Evolutionary conservation across 805 yeast species (phyloP).

Genomic region (Hanseniaspora nectarophila): DNA sequence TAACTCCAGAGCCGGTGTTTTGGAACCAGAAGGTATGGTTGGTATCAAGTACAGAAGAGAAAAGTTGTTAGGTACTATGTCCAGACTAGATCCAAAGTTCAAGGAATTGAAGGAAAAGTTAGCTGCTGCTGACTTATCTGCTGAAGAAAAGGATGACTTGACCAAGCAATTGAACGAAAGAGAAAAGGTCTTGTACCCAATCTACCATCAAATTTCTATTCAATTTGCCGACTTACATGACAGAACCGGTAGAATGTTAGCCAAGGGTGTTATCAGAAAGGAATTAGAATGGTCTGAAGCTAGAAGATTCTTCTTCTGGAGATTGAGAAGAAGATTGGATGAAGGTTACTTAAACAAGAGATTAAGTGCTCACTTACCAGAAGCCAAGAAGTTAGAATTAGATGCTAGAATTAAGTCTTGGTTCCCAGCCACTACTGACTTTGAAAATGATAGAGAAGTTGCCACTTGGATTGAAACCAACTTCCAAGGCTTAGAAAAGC

Average conservation of each 20-base stretch:
- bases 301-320: slow-evolving; percentile 97
- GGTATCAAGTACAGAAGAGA: slow-evolving; percentile 95
- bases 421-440: slow-evolving; percentile 61
- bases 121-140: slow-evolving; percentile 39
- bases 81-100: slow-evolving; percentile 70
- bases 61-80: slow-evolving; percentile 81
- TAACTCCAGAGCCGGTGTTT: slow-evolving; percentile 91
- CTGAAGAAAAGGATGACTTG: slow-evolving; percentile 56
- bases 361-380: slow-evolving; percentile 50
- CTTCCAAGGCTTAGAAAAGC: slow-evolving; percentile 48
- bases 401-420: slow-evolving; percentile 78
- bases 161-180: slow-evolving; percentile 61
- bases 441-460: slow-evolving; percentile 62
- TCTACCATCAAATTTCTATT: slow-evolving; percentile 81
- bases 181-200: slow-evolving; percentile 69
- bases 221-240: slow-evolving; percentile 98
- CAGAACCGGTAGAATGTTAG: slow-evolving; percentile 93
- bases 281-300: slow-evolving; percentile 77
- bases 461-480: slow-evolving; percentile 78
- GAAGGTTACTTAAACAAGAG: slow-evolving; percentile 79
- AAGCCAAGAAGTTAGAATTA: slow-evolving; percentile 62
- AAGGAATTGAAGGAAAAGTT: slow-evolving; percentile 52
- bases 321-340: slow-evolving; percentile 86
- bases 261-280: slow-evolving; percentile 79
- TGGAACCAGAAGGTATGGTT: slow-evolving; percentile 99